Base-by-base conservation (phyloP, 2,329 filamentous ascomycete species). In the Xylaria sp. region DNA sequence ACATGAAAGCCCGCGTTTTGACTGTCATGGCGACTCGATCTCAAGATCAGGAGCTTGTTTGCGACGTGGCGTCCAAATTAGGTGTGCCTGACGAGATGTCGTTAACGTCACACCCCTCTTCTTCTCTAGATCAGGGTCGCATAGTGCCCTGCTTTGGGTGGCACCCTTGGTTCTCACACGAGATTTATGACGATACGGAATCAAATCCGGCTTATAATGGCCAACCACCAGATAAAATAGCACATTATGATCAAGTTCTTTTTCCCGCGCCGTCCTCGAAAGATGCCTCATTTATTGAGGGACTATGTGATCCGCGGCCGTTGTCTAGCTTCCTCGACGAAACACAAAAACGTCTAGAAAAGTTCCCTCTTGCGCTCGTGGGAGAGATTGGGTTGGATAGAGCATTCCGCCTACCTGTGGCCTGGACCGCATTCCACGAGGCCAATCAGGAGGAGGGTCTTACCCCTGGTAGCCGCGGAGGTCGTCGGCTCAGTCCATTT, bases 81-180 rank as follows among this genome's bases (percentile, higher is more conserved):
- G 81, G 82, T 42, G 70, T 88, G 52, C 69, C 68, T 30, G 67
- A 71, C 61, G 63, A 59, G 42, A 58, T 58, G 50, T 30, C 73
- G 18, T 52, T 57, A n/a, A 51, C 49, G 39, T 54, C 65, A 52
- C 63, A 30, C 5, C n/a, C 50, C 37, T 48, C 54, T 51, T 55
- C 63, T 35, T 42, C 54, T 53, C 57, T 63, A 23, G 56, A 51
- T 11, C 55, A 65, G 56, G 74, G 78, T 59, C 78, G 77, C 60
- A 71, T 87, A 23, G 67, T 93, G 2, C 88, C 90, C 0, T 85
- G 86, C n/a, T 93, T 92, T 74, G 90, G 90, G 18, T 92, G 90
- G 89, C 90, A 94, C 71, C 90, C 90, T 0, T 94, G 90, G 90
- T 93, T 92, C 73, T 88, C 89, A 1, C 80, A 93, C 71, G 86